These are phyloP conservation scores for Phaeotremella skinneri DNA, from an alignment of 768 basidiomycete genomes.

Conservation along the genomic window DNA sequence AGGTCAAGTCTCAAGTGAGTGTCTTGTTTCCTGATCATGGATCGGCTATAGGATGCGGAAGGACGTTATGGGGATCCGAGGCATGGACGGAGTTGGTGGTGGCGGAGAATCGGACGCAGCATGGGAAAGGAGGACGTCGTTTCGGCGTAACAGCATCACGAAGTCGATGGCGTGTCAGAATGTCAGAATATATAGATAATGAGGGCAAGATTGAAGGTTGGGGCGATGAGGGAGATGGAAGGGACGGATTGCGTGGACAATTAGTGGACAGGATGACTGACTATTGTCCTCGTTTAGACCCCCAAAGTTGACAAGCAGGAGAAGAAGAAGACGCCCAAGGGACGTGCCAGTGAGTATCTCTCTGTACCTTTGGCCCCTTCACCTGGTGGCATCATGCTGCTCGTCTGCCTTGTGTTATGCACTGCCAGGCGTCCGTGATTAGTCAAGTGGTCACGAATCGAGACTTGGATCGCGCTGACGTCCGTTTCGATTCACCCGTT, in stretches of 20 bases:
- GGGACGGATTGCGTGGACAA: background rate
- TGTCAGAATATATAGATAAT: too few relatives aligned
- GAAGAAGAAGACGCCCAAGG: constrained; percentile 97
- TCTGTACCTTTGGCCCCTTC: background rate
- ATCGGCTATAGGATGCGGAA: too few relatives aligned
- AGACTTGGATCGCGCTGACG: constrained; percentile 4
- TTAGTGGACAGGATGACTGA: background rate
- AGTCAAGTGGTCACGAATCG: background rate
- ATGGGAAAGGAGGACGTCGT: too few relatives aligned
- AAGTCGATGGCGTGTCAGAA: too few relatives aligned
- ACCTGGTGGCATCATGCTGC: too few relatives aligned
- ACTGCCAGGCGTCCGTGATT: too few relatives aligned
- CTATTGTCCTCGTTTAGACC: constrained; percentile 54
- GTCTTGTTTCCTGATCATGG: background rate
- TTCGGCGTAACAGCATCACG: too few relatives aligned
- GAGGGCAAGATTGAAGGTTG: background rate
- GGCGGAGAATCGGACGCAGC: too few relatives aligned
- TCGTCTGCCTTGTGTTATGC: background rate
- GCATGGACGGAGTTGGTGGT: background rate
- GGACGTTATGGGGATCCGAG: background rate
- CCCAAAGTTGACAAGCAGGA: constrained; percentile 98
- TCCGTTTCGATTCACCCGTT: constrained; percentile 5
- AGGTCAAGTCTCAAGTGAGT: constrained; percentile 83
- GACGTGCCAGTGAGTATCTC: constrained; percentile 67
- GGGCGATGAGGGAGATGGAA: background rate